A percentile compares a stretch with the other conserved stretches of the same genome.
Conservation (phyloP, 495 filamentous ascomycete species). For the Lichina pygmaea region DNA sequence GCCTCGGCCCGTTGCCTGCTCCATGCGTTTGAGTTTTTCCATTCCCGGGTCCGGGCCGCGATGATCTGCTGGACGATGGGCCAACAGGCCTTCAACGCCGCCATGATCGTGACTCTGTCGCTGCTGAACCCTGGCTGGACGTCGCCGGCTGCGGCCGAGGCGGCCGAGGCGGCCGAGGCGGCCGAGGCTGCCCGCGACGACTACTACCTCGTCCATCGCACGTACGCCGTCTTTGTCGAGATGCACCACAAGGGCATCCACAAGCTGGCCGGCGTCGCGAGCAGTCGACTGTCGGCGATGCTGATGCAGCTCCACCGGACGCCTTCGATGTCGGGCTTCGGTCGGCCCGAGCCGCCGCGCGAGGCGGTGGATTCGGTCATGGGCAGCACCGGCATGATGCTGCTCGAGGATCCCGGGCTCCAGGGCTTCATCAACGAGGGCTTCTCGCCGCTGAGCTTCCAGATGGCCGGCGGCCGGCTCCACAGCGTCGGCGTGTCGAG, state of each 20-base stretch:
- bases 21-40: conserved; percentile 18
- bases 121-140: conserved; percentile 6
- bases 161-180: not conserved
- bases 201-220: conserved; percentile 13
- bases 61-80: conserved; percentile 20
- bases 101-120: conserved; percentile 18
- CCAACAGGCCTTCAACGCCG: conserved; percentile 21
- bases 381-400: conserved; percentile 19
- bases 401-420: conserved; percentile 18
- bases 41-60: conserved; percentile 13
- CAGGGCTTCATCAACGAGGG: conserved; percentile 11
- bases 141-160: not conserved
- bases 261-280: conserved; percentile 15
- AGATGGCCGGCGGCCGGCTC: conserved; percentile 6
- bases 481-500: not conserved
- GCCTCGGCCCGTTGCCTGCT: conserved; percentile 14
- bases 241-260: conserved; percentile 17
- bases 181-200: not conserved
- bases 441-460: conserved; percentile 15
- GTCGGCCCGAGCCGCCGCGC: not conserved
- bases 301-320: conserved; percentile 5
- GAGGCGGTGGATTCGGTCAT: conserved; percentile 19
- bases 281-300: conserved; percentile 10
- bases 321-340: not conserved
- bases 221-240: conserved; percentile 15